Conservation (phyloP, 2,329 filamentous ascomycete genomes). For the Alternaria sp. region DNA sequence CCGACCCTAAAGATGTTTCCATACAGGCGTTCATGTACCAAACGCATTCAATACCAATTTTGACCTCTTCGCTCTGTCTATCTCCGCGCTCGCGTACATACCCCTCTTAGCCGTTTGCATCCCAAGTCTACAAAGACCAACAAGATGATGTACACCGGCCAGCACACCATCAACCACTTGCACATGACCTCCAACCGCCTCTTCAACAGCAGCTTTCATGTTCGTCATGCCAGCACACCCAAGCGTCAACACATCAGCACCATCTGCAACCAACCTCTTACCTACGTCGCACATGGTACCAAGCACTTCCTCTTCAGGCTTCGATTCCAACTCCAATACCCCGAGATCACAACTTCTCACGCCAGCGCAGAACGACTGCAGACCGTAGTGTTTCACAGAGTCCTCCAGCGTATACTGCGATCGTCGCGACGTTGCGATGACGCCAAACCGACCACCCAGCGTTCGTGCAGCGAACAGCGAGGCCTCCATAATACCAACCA, state of each 20-base stretch:
- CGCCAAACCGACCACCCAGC: conserved; percentile 48
- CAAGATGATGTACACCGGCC: conserved; percentile 55
- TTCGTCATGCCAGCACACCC: conserved; percentile 60
- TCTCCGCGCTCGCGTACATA: conserved; percentile 49
- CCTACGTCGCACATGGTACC: conserved; percentile 50
- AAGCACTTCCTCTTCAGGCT: conserved; percentile 49
- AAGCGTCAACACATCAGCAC: conserved; percentile 53
- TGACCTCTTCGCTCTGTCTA: neutral
- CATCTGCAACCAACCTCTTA: conserved; percentile 48
- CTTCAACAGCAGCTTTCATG: conserved; percentile 54
- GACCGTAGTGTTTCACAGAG: conserved; percentile 43
- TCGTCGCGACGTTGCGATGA: neutral
- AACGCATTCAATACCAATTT: neutral
- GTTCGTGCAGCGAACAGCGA: conserved; percentile 58
- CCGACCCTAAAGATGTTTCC: fast-evolving
- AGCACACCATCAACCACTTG: conserved; percentile 61
- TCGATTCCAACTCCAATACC: conserved; percentile 54
- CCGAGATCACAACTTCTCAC: conserved; percentile 52
- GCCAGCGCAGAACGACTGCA: conserved; percentile 52
- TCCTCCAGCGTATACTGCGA: neutral
- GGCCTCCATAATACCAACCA: conserved; percentile 61
- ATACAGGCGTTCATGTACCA: neutral
- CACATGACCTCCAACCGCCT: conserved; percentile 54
- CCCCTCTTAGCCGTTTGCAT: conserved; percentile 55
- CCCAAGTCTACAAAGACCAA: conserved; percentile 54